A percentile compares a stretch with the other conserved stretches of the same genome.
phyloP scores from a whole-genome alignment of 2,329 filamentous ascomycete species.

The Trichoderma simmonsii region DNA sequence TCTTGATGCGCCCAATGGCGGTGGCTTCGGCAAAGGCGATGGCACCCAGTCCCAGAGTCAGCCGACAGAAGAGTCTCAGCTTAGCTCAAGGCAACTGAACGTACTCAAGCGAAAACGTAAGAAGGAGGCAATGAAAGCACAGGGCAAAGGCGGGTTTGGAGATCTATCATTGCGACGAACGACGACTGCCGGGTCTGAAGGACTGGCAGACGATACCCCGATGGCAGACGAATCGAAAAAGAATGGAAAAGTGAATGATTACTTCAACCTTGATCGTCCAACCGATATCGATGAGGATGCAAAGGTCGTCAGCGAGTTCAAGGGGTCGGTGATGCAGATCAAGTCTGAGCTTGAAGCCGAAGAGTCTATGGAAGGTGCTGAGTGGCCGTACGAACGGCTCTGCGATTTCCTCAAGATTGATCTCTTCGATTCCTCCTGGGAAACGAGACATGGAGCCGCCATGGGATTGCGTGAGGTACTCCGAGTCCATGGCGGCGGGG shows the following conservation, averaged over 20 bases:
- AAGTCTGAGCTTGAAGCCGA: slow-evolving; percentile 83
- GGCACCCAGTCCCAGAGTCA: slow-evolving; percentile 39
- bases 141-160: slow-evolving; percentile 84
- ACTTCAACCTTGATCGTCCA: slow-evolving; percentile 83
- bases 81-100: slow-evolving; percentile 93
- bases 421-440: slow-evolving; percentile 90
- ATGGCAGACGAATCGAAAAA: slow-evolving; percentile 54
- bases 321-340: slow-evolving; percentile 74
- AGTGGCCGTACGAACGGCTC: slow-evolving; percentile 92
- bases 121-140: slow-evolving; percentile 78
- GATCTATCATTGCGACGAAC: slow-evolving; percentile 71
- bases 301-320: slow-evolving; percentile 94
- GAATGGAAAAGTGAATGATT: slow-evolving; percentile 70
- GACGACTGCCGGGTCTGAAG: slow-evolving; percentile 60
- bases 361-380: slow-evolving; percentile 69
- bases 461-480: slow-evolving; percentile 92
- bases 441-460: slow-evolving; percentile 91
- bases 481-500: slow-evolving; percentile 84
- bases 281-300: slow-evolving; percentile 79
- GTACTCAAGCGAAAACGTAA: slow-evolving; percentile 93
- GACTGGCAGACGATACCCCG: slow-evolving; percentile 58
- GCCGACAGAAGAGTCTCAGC: slow-evolving; percentile 60
- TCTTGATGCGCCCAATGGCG: slow-evolving; percentile 40
- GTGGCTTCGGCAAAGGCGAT: slow-evolving; percentile 35
- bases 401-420: slow-evolving; percentile 94